A percentile compares a stretch with the other conserved stretches of the same genome.
These are phyloP conservation scores for Suhomyces bribrorum DNA, from an alignment of 1,139 yeast species.

Conservation along the genomic window DNA sequence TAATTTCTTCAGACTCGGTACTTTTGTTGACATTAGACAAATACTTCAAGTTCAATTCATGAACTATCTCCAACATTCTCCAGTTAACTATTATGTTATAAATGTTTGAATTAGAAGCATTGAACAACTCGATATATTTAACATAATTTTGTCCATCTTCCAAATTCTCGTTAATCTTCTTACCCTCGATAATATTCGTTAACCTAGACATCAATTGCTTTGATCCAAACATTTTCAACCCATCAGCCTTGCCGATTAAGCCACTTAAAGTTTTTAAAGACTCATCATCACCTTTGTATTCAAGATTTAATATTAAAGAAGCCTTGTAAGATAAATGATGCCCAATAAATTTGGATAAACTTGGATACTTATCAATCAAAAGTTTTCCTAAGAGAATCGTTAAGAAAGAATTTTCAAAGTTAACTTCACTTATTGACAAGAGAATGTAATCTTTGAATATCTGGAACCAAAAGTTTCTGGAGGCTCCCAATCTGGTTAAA, in stretches of 20 bases:
- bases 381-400: slow-evolving; percentile 33
- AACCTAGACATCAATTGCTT: slow-evolving; percentile 30
- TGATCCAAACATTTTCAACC: slow-evolving; percentile 34
- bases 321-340: slow-evolving; percentile 31
- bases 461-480: slow-evolving; percentile 15
- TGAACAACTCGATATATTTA: slow-evolving; percentile 34
- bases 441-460: slow-evolving; percentile 32
- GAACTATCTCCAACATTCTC: slow-evolving; percentile 41
- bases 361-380: slow-evolving; percentile 25
- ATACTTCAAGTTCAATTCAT: slow-evolving; percentile 34
- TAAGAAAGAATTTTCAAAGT: slow-evolving; percentile 42
- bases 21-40: slow-evolving; percentile 24
- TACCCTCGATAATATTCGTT: slow-evolving; percentile 25
- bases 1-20: slow-evolving; percentile 19
- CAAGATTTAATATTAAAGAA: slow-evolving; percentile 33
- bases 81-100: slow-evolving; percentile 35
- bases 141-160: slow-evolving; percentile 31
- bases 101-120: slow-evolving; percentile 16
- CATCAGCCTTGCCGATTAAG: slow-evolving; percentile 37
- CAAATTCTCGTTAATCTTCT: slow-evolving; percentile 28
- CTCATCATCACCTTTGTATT: slow-evolving; percentile 29
- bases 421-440: slow-evolving; percentile 33
- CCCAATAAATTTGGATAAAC: slow-evolving; percentile 22
- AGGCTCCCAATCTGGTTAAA: slow-evolving; percentile 21
- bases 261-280: slow-evolving; percentile 27